These are phyloP conservation scores for Exserohilum turcica DNA, from an alignment of 2,329 filamentous ascomycete species.

Conservation along the genomic window DNA sequence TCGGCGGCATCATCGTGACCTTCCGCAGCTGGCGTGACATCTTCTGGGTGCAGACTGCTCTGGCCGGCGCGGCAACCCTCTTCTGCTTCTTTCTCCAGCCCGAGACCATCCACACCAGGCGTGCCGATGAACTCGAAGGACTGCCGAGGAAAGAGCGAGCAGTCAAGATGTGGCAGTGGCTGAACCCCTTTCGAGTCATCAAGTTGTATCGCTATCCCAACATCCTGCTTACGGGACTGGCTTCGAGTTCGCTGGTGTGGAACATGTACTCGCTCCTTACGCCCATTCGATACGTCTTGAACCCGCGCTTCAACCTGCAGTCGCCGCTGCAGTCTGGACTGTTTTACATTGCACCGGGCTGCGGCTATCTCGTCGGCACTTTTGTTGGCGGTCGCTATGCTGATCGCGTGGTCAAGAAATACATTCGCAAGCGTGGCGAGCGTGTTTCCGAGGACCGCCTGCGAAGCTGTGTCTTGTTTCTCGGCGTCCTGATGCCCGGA, in stretches of 20 bases:
- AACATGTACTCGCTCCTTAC: conserved; percentile 75
- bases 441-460: conserved; percentile 73
- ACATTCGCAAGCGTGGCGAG: conserved; percentile 64
- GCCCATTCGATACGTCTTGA: conserved; percentile 73
- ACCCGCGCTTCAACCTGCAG: conserved; percentile 72
- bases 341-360: conserved; percentile 75
- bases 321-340: conserved; percentile 70
- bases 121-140: conserved; percentile 65
- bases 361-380: conserved; percentile 71
- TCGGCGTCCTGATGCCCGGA: conserved; percentile 63
- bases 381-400: conserved; percentile 75
- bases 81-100: conserved; percentile 70
- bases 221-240: conserved; percentile 61
- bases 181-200: conserved; percentile 69
- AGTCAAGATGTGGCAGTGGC: conserved; percentile 63
- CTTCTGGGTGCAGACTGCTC: conserved; percentile 75
- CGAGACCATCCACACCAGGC: conserved; percentile 72
- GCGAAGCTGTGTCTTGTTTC: conserved; percentile 58
- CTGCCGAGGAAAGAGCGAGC: conserved; percentile 57
- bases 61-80: conserved; percentile 64
- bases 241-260: conserved; percentile 70
- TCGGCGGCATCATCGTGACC: conserved; percentile 78
- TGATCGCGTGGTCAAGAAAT: conserved; percentile 68
- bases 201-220: conserved; percentile 71
- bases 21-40: conserved; percentile 74